Base-by-base conservation (phyloP, 768 basidiomycete genomes). In the Phanerodontia chrysosporium region DNA sequence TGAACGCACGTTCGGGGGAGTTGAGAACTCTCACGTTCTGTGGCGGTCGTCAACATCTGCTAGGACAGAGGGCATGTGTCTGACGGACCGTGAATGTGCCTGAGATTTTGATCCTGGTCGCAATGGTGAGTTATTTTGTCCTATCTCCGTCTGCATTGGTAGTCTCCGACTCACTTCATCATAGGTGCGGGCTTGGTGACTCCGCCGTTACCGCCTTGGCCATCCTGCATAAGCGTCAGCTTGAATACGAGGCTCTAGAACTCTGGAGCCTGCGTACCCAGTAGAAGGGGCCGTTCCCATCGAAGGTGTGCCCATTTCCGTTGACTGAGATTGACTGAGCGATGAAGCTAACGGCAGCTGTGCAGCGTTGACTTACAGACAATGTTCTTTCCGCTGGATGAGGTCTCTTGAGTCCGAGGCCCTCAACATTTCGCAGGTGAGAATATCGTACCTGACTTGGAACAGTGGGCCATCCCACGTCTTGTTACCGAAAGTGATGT, bases 381-480 rank as follows among this genome's bases (percentile, higher is more conserved):
- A 55, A 84, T 76, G 30, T 71, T 65, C 3, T 70, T 67, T 7
- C 83, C 84, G 49, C 83, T 83, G 58, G 6, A n/a, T n/a, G n/a
- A n/a, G 39, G 24, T 27, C 6, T 13, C 16, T 2, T 27, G 32
- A n/a, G n/a, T n/a, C n/a, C n/a, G n/a, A n/a, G n/a, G n/a, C n/a
- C n/a, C n/a, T n/a, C n/a, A n/a, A n/a, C n/a, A n/a, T n/a, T n/a
- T n/a, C n/a, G n/a, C n/a, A n/a, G n/a, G n/a, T n/a, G n/a, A n/a
- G n/a, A n/a, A n/a, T n/a, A n/a, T n/a, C 70, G 45, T 61, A 83
- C 83, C 63, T 78, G 64, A 86, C 66, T 30, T 74, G 68, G 66
- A 86, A 83, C 42, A 85, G 70, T 13, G 81, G 84, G 13, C 83
- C 84, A 0, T 65, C 71, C 83, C 83, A 84, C 42, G 65, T 78